A percentile compares a stretch with the other conserved stretches of the same genome.
Conservation (phyloP, 73 alveolate species). For the Tetrahymena borealis region DNA sequence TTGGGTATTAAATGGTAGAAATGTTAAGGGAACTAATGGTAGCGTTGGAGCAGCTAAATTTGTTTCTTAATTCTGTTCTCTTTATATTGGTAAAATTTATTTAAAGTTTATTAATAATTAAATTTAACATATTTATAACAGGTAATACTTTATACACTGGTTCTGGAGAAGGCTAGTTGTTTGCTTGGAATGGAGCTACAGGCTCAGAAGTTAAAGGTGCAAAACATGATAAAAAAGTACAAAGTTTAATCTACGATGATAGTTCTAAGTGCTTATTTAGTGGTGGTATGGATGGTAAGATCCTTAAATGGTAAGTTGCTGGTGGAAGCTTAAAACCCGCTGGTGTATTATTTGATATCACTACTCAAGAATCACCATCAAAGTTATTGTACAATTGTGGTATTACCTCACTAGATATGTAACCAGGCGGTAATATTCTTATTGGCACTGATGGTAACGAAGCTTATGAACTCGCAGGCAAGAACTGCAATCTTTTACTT, state of each 20-base stretch:
- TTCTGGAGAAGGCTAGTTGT: conserved; percentile 57
- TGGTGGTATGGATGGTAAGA: conserved; percentile 94
- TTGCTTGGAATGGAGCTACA: conserved; percentile 57
- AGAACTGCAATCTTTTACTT: conserved; percentile 13
- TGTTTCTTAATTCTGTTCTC: conserved; percentile 52
- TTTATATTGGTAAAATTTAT: conserved; percentile 53
- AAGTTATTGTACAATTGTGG: conserved; percentile 48
- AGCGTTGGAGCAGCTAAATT: conserved; percentile 60
- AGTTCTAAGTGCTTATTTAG: conserved; percentile 64
- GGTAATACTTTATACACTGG: conserved; percentile 52
- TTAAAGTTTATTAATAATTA: conserved; percentile 8
- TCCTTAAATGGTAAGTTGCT: conserved; percentile 55
- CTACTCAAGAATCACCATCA: background rate
- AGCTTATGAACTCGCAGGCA: conserved; percentile 69
- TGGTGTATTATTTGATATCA: background rate
- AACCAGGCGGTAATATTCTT: conserved; percentile 66
- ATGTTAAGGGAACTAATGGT: conserved; percentile 79
- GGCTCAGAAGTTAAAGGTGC: conserved; percentile 52
- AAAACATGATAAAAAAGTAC: conserved; percentile 64
- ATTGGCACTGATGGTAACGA: conserved; percentile 95
- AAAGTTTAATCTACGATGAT: conserved; percentile 41
- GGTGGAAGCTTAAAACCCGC: background rate
- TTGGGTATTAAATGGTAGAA: conserved; percentile 84
- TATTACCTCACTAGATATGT: conserved; percentile 52
- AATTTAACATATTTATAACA: background rate